A percentile compares a stretch with the other conserved stretches of the same genome.
Evolutionary conservation across 2,329 filamentous ascomycete species (phyloP).

Genomic region (Didymella keratinophila): DNA sequence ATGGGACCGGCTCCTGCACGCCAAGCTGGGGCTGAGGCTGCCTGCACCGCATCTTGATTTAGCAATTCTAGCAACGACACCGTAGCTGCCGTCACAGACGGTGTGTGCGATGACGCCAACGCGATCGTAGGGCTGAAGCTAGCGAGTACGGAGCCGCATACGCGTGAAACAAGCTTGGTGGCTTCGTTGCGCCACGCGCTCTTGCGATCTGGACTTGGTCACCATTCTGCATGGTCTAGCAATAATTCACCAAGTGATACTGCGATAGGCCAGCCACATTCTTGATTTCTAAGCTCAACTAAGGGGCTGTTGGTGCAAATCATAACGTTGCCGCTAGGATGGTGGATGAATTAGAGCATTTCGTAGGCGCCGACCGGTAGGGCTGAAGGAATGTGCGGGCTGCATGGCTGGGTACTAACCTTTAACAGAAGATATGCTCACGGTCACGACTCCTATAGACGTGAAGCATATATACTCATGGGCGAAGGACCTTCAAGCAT

Average conservation of each 20-base stretch:
- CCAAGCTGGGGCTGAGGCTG: constrained; percentile 10
- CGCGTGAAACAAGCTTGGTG: constrained; percentile 10
- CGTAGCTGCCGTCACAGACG: not conserved
- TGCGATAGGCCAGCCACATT: constrained; percentile 18
- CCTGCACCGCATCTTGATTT: not conserved
- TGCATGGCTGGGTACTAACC: not conserved
- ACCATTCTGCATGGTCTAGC: constrained; percentile 9
- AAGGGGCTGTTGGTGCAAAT: constrained; percentile 12
- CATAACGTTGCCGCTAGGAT: constrained; percentile 11
- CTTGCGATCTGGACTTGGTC: not conserved
- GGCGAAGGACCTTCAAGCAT: not conserved
- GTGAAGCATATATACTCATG: not conserved
- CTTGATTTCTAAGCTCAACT: constrained; percentile 3
- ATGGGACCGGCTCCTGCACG: not conserved
- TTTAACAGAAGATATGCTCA: not conserved
- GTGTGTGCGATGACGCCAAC: not conserved
- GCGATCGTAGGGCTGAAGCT: constrained; percentile 9
- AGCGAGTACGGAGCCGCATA: constrained; percentile 7
- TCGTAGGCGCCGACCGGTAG: constrained; percentile 2
- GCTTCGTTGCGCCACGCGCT: constrained; percentile 2
- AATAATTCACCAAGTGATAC: constrained; percentile 3
- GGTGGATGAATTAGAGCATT: constrained; percentile 18
- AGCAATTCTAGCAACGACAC: not conserved
- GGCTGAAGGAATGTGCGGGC: constrained; percentile 7
- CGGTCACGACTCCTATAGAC: not conserved